These are phyloP conservation scores for Cucumis cinereus DNA, from an alignment of 306 rosid genomes.

Conservation along the genomic window DNA sequence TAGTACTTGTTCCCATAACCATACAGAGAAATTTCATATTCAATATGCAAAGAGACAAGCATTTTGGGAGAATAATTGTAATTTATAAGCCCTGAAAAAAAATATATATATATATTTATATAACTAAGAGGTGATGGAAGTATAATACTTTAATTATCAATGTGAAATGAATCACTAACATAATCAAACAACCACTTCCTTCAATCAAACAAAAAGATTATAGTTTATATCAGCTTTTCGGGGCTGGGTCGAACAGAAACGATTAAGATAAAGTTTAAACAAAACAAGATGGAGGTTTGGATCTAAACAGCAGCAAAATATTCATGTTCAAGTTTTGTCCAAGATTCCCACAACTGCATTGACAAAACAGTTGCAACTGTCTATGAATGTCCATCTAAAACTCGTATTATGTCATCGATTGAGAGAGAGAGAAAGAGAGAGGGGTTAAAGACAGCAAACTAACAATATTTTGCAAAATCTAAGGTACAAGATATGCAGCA, in stretches of 20 bases:
- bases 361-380: not conserved
- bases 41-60: conserved; percentile 17
- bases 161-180: not conserved
- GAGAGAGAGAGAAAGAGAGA: not conserved
- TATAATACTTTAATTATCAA: not conserved
- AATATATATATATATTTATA: too few species aligned
- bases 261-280: not conserved
- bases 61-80: not conserved
- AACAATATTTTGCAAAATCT: not conserved
- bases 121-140: not conserved
- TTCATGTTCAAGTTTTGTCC: not conserved
- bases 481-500: not conserved
- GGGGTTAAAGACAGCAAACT: not conserved
- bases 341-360: not conserved
- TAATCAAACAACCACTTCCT: not conserved
- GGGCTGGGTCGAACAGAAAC: not conserved
- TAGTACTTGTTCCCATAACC: conserved; percentile 20
- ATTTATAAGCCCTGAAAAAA: not conserved
- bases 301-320: not conserved
- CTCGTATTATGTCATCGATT: not conserved
- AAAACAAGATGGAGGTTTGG: not conserved
- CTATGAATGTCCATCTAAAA: not conserved
- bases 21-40: conserved; percentile 2
- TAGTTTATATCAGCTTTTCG: not conserved
- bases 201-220: not conserved